Evolutionary conservation across 805 yeast genomes (phyloP).

Genomic region (Crinitomyces ghanaensis): DNA sequence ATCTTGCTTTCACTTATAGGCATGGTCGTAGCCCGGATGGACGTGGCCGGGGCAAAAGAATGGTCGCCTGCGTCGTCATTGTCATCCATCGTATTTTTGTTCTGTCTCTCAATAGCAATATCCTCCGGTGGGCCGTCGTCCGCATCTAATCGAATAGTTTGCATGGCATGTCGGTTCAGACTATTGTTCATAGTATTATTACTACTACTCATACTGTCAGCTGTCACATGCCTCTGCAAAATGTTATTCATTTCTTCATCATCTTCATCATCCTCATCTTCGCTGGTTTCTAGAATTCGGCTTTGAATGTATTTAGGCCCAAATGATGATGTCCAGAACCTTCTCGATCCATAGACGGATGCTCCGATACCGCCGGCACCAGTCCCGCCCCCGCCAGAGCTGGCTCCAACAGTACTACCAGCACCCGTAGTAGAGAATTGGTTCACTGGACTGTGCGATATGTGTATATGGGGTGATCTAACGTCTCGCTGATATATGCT

Average conservation of each 20-base stretch:
- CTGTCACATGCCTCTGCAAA: slow-evolving; percentile 1
- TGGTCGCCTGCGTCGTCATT: not conserved
- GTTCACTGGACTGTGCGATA: too few species aligned
- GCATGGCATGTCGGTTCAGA: too few species aligned
- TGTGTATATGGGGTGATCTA: too few species aligned
- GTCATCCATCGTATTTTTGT: not conserved
- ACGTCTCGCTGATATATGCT: too few species aligned
- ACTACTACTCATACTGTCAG: slow-evolving; percentile 2
- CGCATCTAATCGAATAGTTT: slow-evolving; percentile 4
- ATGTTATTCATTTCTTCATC: slow-evolving; percentile 4
- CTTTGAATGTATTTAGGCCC: slow-evolving; percentile 4
- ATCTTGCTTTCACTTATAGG: not conserved
- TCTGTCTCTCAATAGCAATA: slow-evolving; percentile 16
- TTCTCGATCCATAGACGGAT: slow-evolving; percentile 8
- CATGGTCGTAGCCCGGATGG: slow-evolving; percentile 5
- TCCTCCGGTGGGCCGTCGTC: slow-evolving; percentile 24
- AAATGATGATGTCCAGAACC: slow-evolving; percentile 10
- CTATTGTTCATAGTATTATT: slow-evolving; percentile 9
- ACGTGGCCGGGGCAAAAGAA: slow-evolving; percentile 6
- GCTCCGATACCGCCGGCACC: slow-evolving; percentile 9
- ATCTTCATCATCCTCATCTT: slow-evolving; percentile 9
- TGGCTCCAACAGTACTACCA: too few species aligned
- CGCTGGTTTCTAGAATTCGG: not conserved
- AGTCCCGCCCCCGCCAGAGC: too few species aligned
- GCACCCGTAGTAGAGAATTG: too few species aligned